Percentiles rank a stretch among this genome's conserved stretches.
Conservation (phyloP, 73 alveolate genomes). For the Tetrahymena borealis region DNA sequence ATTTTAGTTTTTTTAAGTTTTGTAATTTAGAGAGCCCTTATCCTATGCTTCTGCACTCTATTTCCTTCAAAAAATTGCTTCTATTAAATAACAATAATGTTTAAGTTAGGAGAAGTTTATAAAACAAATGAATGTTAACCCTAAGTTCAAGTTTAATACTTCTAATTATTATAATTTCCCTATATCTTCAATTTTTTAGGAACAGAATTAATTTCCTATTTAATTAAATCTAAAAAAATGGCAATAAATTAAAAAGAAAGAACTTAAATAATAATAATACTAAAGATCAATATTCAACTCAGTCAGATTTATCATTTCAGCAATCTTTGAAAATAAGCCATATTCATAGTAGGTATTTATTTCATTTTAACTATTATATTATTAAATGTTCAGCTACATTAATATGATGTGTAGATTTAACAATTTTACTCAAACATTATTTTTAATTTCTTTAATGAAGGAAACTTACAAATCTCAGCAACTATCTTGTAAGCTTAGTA, state of each 20-base stretch:
- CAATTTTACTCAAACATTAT: not conserved
- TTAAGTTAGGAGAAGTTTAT: no score
- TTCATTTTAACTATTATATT: not conserved
- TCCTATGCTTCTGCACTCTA: not conserved
- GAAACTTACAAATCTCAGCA: not conserved
- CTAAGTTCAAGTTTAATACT: no score
- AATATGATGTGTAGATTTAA: not conserved
- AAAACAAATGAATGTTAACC: no score
- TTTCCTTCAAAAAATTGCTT: not conserved
- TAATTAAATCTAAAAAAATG: no score
- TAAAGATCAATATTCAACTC: not conserved
- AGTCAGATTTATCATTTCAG: not conserved
- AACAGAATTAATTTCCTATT: no score
- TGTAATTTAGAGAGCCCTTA: not conserved
- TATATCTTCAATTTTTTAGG: no score
- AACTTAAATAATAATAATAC: not conserved
- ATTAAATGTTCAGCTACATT: not conserved
- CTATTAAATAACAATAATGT: not conserved
- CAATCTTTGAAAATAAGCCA: not conserved
- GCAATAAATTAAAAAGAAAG: no score
- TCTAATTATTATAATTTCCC: no score
- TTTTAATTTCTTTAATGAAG: not conserved
- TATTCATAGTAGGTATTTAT: not conserved
- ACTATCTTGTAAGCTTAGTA: not conserved
- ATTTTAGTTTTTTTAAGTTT: not conserved